Base-by-base conservation (phyloP, 2,329 filamentous ascomycete species). In the Penicillium hordei region DNA sequence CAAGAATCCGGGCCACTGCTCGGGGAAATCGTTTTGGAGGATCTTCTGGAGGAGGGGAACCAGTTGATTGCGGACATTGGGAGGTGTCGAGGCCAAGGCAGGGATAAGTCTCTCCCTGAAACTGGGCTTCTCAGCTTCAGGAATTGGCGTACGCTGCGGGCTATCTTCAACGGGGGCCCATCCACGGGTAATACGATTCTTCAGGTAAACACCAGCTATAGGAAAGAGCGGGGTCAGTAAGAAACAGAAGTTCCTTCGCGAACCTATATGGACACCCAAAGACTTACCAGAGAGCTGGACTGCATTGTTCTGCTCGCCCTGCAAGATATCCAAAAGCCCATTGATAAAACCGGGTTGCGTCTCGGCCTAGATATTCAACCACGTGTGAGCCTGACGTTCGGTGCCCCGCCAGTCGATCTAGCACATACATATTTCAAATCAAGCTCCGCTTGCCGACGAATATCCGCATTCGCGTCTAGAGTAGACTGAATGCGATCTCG, bases 11-110 rank as follows among this genome's bases (percentile, higher is more conserved):
- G 94, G 94, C 94, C 94, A 99, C 79, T 89, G 88, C 68, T 89
- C 86, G 56, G 94, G 94, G 75, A 97, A 99, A 76, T 99, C 94
- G 81, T 89, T 89, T 77, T 96, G 91, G 63, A 99, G 85, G 71
- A 99, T 93, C 78, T 96, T 95, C 79, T 97, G 92, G 57, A 99
- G 88, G 68, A 95, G 88, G 60, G 95, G 93, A 64, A 97, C 88
- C 66, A 99, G 87, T 79, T 99, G 94, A 65, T 93, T 88, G 75
- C 94, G 92, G 67, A 97, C 88, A 69, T 89, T 87, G 48, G 89
- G 86, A 61, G 87, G 86, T 44, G 92, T 90, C 62, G 88, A 83
- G 63, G 92, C 93, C 70, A 99, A 85, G 68, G 96, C 86, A 63
- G 94, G 93, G 46, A 99, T 87, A 67, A 99, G 83, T 62, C 93